Evolutionary conservation across 768 basidiomycete genomes (phyloP).

Genomic region (Galerina sulciceps): DNA sequence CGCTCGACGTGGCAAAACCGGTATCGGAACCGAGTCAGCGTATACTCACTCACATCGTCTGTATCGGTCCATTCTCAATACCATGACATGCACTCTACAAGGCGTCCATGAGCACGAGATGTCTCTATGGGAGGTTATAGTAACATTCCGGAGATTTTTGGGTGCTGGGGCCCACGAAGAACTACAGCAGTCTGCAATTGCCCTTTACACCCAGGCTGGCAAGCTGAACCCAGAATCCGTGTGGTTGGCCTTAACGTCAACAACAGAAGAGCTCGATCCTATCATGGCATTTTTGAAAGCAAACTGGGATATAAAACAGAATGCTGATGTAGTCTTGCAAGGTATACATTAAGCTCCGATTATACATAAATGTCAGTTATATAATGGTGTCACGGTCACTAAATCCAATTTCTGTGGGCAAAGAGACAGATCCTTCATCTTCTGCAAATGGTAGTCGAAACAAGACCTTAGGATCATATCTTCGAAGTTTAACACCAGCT

Average conservation of each 20-base stretch:
- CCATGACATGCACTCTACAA: conserved; percentile 68
- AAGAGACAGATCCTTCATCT: conserved; percentile 27
- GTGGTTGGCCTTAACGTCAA: conserved; percentile 76
- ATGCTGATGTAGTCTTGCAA: conserved; percentile 40
- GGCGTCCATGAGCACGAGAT: conserved; percentile 73
- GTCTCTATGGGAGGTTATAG: conserved; percentile 80
- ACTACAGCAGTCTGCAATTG: conserved; percentile 67
- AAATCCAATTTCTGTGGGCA: conserved; percentile 17
- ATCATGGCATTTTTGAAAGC: conserved; percentile 54
- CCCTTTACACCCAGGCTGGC: conserved; percentile 65
- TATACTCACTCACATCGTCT: conserved; percentile 84
- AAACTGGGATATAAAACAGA: conserved; percentile 67
- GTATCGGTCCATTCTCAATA: conserved; percentile 74
- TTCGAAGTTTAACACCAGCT: conserved; percentile 81
- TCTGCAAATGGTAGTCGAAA: conserved; percentile 29
- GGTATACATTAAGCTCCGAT: conserved; percentile 16
- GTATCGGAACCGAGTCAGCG: conserved; percentile 66
- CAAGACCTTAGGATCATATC: conserved; percentile 57
- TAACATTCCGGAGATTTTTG: conserved; percentile 80
- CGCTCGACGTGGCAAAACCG: conserved; percentile 52
- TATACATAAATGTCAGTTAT: conserved; percentile 12
- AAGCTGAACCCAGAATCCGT: conserved; percentile 77
- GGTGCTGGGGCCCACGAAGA: conserved; percentile 69
- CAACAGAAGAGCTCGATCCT: conserved; percentile 44
- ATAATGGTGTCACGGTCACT: conserved; percentile 10